Conservation (phyloP, 768 basidiomycete genomes). For the Clitopilus hobsonii region DNA sequence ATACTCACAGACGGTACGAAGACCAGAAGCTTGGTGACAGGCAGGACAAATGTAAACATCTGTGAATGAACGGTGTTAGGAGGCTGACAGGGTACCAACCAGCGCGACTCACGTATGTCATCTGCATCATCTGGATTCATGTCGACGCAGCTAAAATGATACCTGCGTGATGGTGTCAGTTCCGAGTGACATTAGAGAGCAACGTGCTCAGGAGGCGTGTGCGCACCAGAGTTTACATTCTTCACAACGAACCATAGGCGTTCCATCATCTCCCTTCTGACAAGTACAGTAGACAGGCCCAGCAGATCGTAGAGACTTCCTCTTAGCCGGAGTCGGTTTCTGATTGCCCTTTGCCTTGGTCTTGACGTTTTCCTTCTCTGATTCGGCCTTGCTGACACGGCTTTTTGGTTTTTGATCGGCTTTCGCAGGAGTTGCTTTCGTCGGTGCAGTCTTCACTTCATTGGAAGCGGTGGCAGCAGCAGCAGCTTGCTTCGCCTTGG, state of each 20-base stretch:
- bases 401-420: slow-evolving; percentile 10
- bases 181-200: slow-evolving; percentile 4
- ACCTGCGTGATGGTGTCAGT: slow-evolving; percentile 42
- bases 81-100: not conserved
- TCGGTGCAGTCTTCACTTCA: not conserved
- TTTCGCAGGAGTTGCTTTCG: slow-evolving; percentile 5
- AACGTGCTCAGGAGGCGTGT: not conserved
- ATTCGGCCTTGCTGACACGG: slow-evolving; percentile 10
- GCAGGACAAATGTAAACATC: slow-evolving; percentile 53
- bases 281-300: slow-evolving; percentile 53
- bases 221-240: slow-evolving; percentile 65
- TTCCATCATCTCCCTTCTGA: slow-evolving; percentile 65
- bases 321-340: slow-evolving; percentile 7
- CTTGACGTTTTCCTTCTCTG: slow-evolving; percentile 21
- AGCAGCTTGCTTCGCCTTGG: slow-evolving; percentile 33
- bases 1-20: slow-evolving; percentile 76
- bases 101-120: slow-evolving; percentile 67
- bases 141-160: slow-evolving; percentile 73
- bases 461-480: slow-evolving; percentile 15
- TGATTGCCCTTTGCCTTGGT: slow-evolving; percentile 10
- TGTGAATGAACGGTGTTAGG: slow-evolving; percentile 21
- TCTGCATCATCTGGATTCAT: slow-evolving; percentile 60
- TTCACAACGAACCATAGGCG: slow-evolving; percentile 75
- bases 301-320: slow-evolving; percentile 5
- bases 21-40: slow-evolving; percentile 58